These are phyloP conservation scores for Puccinia triticina DNA, from an alignment of 1,284 basidiomycete species.

Conservation along the genomic window DNA sequence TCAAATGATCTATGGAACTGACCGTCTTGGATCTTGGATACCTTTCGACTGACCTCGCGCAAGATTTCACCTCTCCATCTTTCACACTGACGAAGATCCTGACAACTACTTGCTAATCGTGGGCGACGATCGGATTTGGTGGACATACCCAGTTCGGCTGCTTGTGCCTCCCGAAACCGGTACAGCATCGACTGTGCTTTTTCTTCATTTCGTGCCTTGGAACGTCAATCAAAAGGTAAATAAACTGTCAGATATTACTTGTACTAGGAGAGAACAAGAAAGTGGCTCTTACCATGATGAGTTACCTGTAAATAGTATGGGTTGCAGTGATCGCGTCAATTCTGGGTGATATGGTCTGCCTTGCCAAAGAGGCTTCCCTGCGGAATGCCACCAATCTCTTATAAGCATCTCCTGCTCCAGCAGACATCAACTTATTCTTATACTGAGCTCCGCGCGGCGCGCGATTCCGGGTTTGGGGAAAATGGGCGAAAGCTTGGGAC, in stretches of 20 bases:
- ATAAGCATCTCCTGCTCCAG: too few species aligned
- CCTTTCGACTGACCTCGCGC: slow-evolving; percentile 90
- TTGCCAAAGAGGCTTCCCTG: too few species aligned
- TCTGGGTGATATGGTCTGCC: too few species aligned
- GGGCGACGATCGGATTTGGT: slow-evolving; percentile 79
- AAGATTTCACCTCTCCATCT: slow-evolving; percentile 93
- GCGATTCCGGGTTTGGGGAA: too few species aligned
- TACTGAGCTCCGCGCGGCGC: too few species aligned
- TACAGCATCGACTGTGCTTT: slow-evolving; percentile 98
- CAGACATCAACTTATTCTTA: too few species aligned
- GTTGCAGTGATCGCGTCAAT: too few species aligned
- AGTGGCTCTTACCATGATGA: not conserved
- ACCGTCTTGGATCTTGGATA: slow-evolving; percentile 97
- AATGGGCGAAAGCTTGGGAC: too few species aligned
- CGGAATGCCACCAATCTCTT: too few species aligned
- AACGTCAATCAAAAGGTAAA: not conserved
- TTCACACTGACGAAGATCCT: slow-evolving; percentile 88
- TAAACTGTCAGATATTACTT: not conserved
- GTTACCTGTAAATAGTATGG: too few species aligned
- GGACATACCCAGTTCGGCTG: slow-evolving; percentile 86
- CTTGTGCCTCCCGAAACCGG: slow-evolving; percentile 95
- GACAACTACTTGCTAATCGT: slow-evolving; percentile 84
- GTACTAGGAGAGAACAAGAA: not conserved
- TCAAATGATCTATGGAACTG: not conserved
- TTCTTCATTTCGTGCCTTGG: slow-evolving; percentile 87